These are phyloP conservation scores for Laburnicola sp. DNA, from an alignment of 2,329 filamentous ascomycete genomes.

Conservation along the genomic window DNA sequence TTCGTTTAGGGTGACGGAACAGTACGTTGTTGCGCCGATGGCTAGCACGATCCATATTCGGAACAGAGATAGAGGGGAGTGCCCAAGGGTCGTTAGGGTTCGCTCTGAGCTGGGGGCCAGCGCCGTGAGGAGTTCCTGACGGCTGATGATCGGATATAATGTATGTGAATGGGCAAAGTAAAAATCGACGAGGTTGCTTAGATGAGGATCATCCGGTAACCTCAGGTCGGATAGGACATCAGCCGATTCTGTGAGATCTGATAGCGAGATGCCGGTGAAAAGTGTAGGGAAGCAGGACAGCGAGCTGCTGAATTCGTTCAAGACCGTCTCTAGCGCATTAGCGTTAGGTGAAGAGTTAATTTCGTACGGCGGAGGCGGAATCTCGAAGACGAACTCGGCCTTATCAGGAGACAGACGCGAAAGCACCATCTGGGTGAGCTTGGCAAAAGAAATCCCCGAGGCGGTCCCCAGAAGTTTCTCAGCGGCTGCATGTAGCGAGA, in stretches of 20 bases:
- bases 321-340: not conserved
- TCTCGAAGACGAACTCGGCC: constrained; percentile 3
- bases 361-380: not conserved
- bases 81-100: not conserved
- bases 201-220: not conserved
- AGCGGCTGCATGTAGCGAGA: constrained; percentile 47
- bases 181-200: constrained; percentile 33
- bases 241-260: not conserved
- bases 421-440: constrained; percentile 7
- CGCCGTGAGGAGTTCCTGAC: constrained; percentile 40
- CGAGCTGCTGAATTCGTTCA: constrained; percentile 1
- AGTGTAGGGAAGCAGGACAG: not conserved
- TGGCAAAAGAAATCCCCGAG: constrained; percentile 51
- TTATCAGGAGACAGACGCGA: constrained; percentile 1
- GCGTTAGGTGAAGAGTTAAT: not conserved
- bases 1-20: constrained; percentile 49
- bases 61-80: constrained; percentile 41
- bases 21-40: constrained; percentile 53
- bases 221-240: not conserved
- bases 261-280: not conserved
- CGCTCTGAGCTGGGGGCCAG: constrained; percentile 28
- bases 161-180: constrained; percentile 56
- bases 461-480: constrained; percentile 52
- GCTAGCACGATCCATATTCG: constrained; percentile 56
- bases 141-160: constrained; percentile 50